Conservation (phyloP, 208 protist species). For the Lotmaria passim region DNA sequence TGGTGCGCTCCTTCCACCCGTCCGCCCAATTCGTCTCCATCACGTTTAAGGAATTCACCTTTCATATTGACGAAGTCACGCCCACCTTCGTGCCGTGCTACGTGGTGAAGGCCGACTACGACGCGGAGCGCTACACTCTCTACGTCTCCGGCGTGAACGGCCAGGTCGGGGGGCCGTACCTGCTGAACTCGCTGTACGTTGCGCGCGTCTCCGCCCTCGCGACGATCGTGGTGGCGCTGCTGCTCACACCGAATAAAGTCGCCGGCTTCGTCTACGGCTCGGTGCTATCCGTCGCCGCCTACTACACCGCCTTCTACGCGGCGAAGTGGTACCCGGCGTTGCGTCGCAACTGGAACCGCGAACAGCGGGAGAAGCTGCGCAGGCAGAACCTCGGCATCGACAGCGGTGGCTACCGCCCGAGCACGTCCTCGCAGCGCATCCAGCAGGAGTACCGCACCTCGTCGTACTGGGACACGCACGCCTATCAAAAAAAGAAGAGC, state of each 20-base stretch:
- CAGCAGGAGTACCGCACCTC: slow-evolving; percentile 77
- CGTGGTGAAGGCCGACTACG: slow-evolving; percentile 81
- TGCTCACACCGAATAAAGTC: slow-evolving; percentile 75
- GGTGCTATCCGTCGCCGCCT: slow-evolving; percentile 46
- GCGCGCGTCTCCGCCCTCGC: slow-evolving; percentile 48
- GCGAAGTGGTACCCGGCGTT: slow-evolving; percentile 59
- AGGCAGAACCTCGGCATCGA: slow-evolving; percentile 40
- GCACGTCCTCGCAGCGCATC: slow-evolving; percentile 56
- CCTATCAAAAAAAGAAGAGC: slow-evolving; percentile 46
- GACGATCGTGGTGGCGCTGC: slow-evolving; percentile 32
- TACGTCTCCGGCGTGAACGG: slow-evolving; percentile 78
- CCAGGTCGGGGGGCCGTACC: slow-evolving; percentile 71
- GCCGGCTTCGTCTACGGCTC: slow-evolving; percentile 60
- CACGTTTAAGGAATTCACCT: slow-evolving; percentile 56
- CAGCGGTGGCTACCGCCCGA: slow-evolving; percentile 57
- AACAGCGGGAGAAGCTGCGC: slow-evolving; percentile 48
- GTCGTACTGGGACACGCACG: slow-evolving; percentile 84
- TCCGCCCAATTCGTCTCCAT: slow-evolving; percentile 57
- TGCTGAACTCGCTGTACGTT: slow-evolving; percentile 78
- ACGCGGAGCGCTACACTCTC: slow-evolving; percentile 75
- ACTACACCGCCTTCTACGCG: slow-evolving; percentile 75
- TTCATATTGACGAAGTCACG: slow-evolving; percentile 67
- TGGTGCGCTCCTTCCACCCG: slow-evolving; percentile 70
- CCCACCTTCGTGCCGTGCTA: slow-evolving; percentile 87
- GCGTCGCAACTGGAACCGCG: slow-evolving; percentile 58